Evolutionary conservation across 2,329 filamentous ascomycete species (phyloP).

Genomic region (Claviceps maximensis): DNA sequence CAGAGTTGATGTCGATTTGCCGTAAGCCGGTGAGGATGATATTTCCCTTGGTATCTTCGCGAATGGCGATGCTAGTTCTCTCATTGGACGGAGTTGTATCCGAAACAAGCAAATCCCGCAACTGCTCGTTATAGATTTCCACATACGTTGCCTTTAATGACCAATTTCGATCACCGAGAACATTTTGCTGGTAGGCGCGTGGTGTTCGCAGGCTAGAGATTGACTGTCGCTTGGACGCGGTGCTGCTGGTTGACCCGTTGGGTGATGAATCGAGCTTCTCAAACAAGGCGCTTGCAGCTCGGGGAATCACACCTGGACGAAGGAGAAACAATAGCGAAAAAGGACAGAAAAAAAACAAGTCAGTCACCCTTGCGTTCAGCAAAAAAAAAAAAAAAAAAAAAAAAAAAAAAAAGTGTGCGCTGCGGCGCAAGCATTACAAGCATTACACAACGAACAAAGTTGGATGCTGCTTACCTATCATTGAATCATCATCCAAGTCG

Average conservation of each 20-base stretch:
- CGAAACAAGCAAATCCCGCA: slow-evolving; percentile 76
- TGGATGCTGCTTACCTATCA: slow-evolving; percentile 51
- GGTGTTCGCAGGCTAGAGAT: slow-evolving; percentile 62
- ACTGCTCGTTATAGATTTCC: slow-evolving; percentile 94
- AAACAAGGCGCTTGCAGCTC: slow-evolving; percentile 76
- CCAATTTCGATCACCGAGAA: slow-evolving; percentile 64
- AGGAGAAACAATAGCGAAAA: not conserved
- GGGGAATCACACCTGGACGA: slow-evolving; percentile 73
- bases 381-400: slow-evolving; percentile 1
- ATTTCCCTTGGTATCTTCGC: slow-evolving; percentile 87
- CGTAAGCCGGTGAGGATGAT: slow-evolving; percentile 86
- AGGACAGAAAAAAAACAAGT: too few relatives aligned
- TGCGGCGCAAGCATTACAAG: not conserved
- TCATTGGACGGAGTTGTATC: slow-evolving; percentile 59
- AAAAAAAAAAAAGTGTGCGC: not conserved
- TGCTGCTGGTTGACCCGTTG: slow-evolving; percentile 32
- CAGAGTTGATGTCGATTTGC: slow-evolving; percentile 78
- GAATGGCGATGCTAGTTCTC: slow-evolving; percentile 71
- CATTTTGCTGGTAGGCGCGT: slow-evolving; percentile 47
- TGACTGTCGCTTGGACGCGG: slow-evolving; percentile 35
- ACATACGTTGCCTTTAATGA: slow-evolving; percentile 88
- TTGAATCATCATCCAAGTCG: slow-evolving; percentile 56
- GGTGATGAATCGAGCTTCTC: slow-evolving; percentile 60
- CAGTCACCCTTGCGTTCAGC: not conserved
- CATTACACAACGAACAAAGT: not conserved